Percentiles rank a stretch among this genome's conserved stretches.
phyloP scores from a whole-genome alignment of 2,329 filamentous ascomycete species.

The Atkinsonella texensis region DNA sequence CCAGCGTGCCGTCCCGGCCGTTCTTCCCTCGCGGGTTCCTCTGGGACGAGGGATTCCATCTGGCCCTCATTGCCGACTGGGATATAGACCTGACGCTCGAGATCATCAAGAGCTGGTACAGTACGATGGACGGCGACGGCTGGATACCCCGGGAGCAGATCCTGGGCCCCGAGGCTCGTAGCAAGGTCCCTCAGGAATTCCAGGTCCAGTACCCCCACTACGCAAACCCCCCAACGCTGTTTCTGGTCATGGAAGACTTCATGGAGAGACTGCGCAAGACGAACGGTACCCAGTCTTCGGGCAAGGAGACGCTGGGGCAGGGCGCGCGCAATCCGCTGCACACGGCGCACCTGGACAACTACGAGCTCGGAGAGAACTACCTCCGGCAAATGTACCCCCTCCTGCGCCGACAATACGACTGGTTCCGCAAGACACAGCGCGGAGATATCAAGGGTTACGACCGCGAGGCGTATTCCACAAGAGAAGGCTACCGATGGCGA shows the following conservation, averaged over 20 bases:
- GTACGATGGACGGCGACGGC: conserved; percentile 88
- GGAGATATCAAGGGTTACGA: conserved; percentile 90
- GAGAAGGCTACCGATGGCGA: conserved; percentile 90
- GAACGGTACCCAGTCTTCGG: conserved; percentile 33
- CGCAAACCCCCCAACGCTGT: conserved; percentile 90
- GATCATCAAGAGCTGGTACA: conserved; percentile 92
- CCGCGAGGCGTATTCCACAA: conserved; percentile 74
- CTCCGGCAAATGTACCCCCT: conserved; percentile 72
- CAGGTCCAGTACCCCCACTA: conserved; percentile 95
- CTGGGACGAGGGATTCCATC: conserved; percentile 96
- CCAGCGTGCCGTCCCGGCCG: conserved; percentile 78
- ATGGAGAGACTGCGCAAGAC: conserved; percentile 59
- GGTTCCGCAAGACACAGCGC: conserved; percentile 86
- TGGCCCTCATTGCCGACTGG: conserved; percentile 86
- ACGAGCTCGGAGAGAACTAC: conserved; percentile 56
- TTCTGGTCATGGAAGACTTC: conserved; percentile 76
- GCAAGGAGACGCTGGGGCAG: conserved; percentile 31
- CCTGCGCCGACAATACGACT: conserved; percentile 79
- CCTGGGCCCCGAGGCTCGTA: conserved; percentile 78
- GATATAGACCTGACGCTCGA: conserved; percentile 80
- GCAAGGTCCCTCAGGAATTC: conserved; percentile 88
- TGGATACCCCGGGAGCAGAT: conserved; percentile 98
- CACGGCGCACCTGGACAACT: conserved; percentile 54
- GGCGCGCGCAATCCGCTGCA: conserved; percentile 34
- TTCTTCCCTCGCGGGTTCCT: conserved; percentile 96